These are phyloP conservation scores for Neoarthrinium moseri DNA, from an alignment of 2,329 filamentous ascomycete species.

Conservation along the genomic window DNA sequence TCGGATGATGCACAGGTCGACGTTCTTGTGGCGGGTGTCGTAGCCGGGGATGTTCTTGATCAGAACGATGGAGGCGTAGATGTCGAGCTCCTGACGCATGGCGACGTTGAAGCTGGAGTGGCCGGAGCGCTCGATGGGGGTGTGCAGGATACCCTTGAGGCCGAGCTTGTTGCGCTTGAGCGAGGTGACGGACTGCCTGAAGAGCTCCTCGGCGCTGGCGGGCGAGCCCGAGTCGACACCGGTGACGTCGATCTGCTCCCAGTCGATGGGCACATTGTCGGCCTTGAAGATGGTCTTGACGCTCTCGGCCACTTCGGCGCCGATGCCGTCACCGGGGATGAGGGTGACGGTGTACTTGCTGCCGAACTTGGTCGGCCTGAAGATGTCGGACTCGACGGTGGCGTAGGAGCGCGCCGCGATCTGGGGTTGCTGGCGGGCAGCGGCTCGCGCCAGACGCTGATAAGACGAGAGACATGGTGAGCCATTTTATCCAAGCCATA, in stretches of 20 bases:
- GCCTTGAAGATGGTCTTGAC: constrained; percentile 99
- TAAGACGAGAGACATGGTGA: constrained; percentile 21
- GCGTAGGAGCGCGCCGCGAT: constrained; percentile 61
- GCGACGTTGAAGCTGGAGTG: constrained; percentile 99
- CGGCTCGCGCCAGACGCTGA: constrained; percentile 52
- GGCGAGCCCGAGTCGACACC: constrained; percentile 78
- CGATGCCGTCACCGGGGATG: constrained; percentile 98
- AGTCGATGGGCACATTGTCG: constrained; percentile 97
- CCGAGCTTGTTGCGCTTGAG: constrained; percentile 98
- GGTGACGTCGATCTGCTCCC: constrained; percentile 96
- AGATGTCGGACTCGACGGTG: constrained; percentile 90
- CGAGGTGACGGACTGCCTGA: constrained; percentile 92
- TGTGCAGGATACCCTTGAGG: constrained; percentile 98
- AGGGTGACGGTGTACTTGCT: constrained; percentile 99
- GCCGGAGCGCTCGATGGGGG: constrained; percentile 91
- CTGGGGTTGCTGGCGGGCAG: constrained; percentile 43
- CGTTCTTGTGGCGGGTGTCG: constrained; percentile 92
- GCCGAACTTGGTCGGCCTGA: constrained; percentile 98
- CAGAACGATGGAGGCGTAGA: constrained; percentile 95
- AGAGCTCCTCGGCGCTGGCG: constrained; percentile 89
- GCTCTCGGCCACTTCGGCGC: constrained; percentile 94
- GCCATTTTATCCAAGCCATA: constrained; percentile 13
- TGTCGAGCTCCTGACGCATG: constrained; percentile 97
- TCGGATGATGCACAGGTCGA: constrained; percentile 98
- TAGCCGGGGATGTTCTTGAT: constrained; percentile 99